Evolutionary conservation across 1,139 yeast genomes (phyloP).

Genomic region (Suhomyces chickasaworum): DNA sequence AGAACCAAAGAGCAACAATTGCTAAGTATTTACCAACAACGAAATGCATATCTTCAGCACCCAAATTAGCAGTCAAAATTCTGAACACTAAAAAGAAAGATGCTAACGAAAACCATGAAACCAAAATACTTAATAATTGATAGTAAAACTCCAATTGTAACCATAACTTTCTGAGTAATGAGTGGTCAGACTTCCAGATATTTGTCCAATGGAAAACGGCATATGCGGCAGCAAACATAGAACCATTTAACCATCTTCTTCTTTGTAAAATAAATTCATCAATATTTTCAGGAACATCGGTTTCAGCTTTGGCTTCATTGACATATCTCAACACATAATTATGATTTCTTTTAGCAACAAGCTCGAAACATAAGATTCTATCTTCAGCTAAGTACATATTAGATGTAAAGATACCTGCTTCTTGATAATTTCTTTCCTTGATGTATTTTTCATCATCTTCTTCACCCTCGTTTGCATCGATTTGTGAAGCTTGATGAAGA

Average conservation of each 20-base stretch:
- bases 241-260: conserved; percentile 84
- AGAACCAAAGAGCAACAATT: conserved; percentile 27
- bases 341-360: conserved; percentile 67
- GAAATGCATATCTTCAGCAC: conserved; percentile 46
- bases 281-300: conserved; percentile 77
- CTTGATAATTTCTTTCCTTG: conserved; percentile 46
- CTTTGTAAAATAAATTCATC: conserved; percentile 77
- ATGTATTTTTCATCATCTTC: conserved; percentile 47
- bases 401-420: conserved; percentile 71
- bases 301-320: conserved; percentile 74
- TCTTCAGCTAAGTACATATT: conserved; percentile 89
- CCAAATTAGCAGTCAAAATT: conserved; percentile 58
- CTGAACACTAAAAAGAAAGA: conserved; percentile 76
- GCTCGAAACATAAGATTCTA: conserved; percentile 77
- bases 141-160: conserved; percentile 72
- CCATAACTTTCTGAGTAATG: conserved; percentile 59
- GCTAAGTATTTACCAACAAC: conserved; percentile 27
- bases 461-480: conserved; percentile 29
- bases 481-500: conserved; percentile 52
- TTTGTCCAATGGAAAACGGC: conserved; percentile 71
- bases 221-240: conserved; percentile 80
- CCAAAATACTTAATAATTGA: conserved; percentile 63
- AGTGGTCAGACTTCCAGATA: conserved; percentile 71
- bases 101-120: conserved; percentile 80
- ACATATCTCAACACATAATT: conserved; percentile 72